These are phyloP conservation scores for Neophaeococcomyces mojaviensis DNA, from an alignment of 2,329 filamentous ascomycete genomes.

Conservation along the genomic window DNA sequence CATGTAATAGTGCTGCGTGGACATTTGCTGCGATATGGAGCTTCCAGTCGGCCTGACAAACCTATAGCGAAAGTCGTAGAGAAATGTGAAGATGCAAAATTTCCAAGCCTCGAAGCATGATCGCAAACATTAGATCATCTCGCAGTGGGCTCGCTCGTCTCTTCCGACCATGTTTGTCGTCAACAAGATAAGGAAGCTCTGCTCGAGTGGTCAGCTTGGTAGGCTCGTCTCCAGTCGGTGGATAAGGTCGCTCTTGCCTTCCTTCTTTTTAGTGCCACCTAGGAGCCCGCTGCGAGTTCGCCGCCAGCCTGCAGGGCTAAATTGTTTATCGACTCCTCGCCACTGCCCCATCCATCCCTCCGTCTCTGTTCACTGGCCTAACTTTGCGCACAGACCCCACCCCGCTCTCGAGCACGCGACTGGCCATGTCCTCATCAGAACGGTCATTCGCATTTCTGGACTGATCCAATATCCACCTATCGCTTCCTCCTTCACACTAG, in stretches of 20 bases:
- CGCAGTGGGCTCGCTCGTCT: too few species aligned
- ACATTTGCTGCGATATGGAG: too few species aligned
- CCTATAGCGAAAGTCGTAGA: too few species aligned
- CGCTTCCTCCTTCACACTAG: neutral
- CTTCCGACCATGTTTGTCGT: neutral
- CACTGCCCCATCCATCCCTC: neutral
- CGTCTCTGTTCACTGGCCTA: neutral
- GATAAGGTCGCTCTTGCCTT: neutral
- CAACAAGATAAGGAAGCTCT: neutral
- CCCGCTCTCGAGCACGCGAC: neutral
- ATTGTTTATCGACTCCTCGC: neutral
- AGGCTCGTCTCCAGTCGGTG: neutral
- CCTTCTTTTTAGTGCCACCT: neutral
- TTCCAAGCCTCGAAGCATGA: too few species aligned
- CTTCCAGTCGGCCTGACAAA: too few species aligned
- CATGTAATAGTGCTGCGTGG: too few species aligned
- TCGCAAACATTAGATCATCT: too few species aligned
- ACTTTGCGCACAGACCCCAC: neutral
- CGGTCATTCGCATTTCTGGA: slow-evolving; percentile 1
- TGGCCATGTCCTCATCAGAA: neutral
- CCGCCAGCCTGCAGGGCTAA: neutral
- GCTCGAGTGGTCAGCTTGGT: neutral
- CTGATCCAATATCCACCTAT: neutral
- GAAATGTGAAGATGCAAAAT: too few species aligned
- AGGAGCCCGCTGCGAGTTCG: neutral